These are phyloP conservation scores for Cystofilobasidium capitatum DNA, from an alignment of 768 basidiomycete species.

Conservation along the genomic window DNA sequence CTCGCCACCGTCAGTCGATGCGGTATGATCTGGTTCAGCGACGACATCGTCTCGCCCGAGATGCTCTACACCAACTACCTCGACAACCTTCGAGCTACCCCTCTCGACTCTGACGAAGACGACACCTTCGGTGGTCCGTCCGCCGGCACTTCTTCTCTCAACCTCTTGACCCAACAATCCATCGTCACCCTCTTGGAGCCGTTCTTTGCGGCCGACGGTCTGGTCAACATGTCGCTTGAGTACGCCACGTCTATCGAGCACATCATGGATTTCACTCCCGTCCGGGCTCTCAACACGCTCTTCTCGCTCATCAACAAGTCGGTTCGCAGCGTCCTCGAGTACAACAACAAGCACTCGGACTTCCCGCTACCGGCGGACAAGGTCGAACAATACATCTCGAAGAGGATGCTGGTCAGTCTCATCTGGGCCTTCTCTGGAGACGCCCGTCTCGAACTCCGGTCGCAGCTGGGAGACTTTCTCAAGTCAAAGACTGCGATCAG, in stretches of 20 bases:
- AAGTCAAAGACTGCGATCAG: slow-evolving; percentile 79
- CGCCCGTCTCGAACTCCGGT: slow-evolving; percentile 77
- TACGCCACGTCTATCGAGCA: slow-evolving; percentile 83
- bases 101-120: slow-evolving; percentile 85
- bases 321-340: slow-evolving; percentile 81
- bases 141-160: slow-evolving; percentile 33
- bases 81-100: slow-evolving; percentile 57
- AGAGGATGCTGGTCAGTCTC: slow-evolving; percentile 78
- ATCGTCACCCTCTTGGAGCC: slow-evolving; percentile 65
- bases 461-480: slow-evolving; percentile 79
- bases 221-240: slow-evolving; percentile 66
- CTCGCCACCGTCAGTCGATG: slow-evolving; percentile 98
- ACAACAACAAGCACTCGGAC: slow-evolving; percentile 88
- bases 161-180: slow-evolving; percentile 65
- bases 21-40: slow-evolving; percentile 99
- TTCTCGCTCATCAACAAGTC: slow-evolving; percentile 98
- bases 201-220: slow-evolving; percentile 70
- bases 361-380: slow-evolving; percentile 79
- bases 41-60: slow-evolving; percentile 77
- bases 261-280: slow-evolving; percentile 95
- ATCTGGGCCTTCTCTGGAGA: slow-evolving; percentile 99
- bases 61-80: slow-evolving; percentile 93
- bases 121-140: slow-evolving; percentile 46
- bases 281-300: slow-evolving; percentile 84
- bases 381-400: slow-evolving; percentile 81